Conservation (phyloP, 2,329 filamentous ascomycete genomes). For the Phialophora expanda region DNA sequence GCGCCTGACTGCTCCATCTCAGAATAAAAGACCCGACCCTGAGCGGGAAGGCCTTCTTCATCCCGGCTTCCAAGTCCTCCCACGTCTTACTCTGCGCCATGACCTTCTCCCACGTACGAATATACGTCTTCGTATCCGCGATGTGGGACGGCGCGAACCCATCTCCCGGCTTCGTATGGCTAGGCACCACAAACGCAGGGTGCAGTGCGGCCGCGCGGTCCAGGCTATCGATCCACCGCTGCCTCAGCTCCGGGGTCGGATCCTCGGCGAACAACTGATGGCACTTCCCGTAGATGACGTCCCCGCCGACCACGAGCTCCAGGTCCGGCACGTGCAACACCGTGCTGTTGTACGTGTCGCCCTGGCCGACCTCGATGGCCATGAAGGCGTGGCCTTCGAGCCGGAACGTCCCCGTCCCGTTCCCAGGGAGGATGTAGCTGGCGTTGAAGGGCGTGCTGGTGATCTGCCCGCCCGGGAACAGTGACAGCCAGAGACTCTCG, state of each 20-base stretch:
- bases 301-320: conserved; percentile 46
- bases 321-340: conserved; percentile 47
- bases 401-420: conserved; percentile 16
- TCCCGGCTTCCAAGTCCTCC: conserved; percentile 16
- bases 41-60: conserved; percentile 17
- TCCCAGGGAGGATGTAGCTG: conserved; percentile 1
- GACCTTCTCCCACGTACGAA: conserved; percentile 32
- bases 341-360: conserved; percentile 44
- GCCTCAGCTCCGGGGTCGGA: conserved; percentile 42
- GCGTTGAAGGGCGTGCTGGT: conserved; percentile 8
- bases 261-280: conserved; percentile 47
- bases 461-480: conserved; percentile 14
- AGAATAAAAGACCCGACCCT: conserved; percentile 19
- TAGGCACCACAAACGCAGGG: conserved; percentile 44
- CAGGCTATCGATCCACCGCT: conserved; percentile 44
- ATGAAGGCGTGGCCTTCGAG: conserved; percentile 36
- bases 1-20: conserved; percentile 21
- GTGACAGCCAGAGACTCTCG: conserved; percentile 4
- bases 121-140: conserved; percentile 41
- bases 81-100: conserved; percentile 7
- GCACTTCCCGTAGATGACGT: conserved; percentile 48
- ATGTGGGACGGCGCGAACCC: conserved; percentile 42
- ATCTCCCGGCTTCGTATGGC: conserved; percentile 42
- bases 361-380: conserved; percentile 40
- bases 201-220: conserved; percentile 42